These are phyloP conservation scores for Moniliophthora roreri DNA, from an alignment of 1,284 basidiomycete species.

Conservation along the genomic window DNA sequence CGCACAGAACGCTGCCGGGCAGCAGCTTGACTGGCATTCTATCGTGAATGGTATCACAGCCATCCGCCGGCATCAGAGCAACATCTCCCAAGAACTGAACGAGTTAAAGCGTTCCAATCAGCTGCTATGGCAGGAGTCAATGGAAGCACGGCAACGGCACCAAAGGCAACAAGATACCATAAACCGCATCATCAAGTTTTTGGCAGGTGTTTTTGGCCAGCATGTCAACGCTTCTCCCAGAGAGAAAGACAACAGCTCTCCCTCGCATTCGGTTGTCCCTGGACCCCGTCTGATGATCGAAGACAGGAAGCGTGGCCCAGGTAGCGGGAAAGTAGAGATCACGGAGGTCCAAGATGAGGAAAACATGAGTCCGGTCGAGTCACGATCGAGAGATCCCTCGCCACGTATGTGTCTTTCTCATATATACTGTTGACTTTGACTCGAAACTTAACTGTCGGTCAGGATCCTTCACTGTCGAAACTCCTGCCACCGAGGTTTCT, in stretches of 20 bases:
- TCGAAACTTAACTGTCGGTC: constrained; percentile 5
- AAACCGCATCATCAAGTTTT: constrained; percentile 91
- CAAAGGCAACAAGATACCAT: constrained; percentile 97
- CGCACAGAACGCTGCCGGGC: constrained; percentile 33
- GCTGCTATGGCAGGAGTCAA: constrained; percentile 89
- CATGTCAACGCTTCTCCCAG: constrained; percentile 42
- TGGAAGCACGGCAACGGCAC: constrained; percentile 77
- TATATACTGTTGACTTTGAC: constrained; percentile 14
- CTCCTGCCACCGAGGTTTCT: constrained; percentile 29
- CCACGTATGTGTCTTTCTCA: constrained; percentile 19
- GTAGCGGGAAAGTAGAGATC: constrained; percentile 32
- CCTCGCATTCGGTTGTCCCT: constrained; percentile 47
- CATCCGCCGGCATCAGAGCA: constrained; percentile 90
- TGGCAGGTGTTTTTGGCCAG: constrained; percentile 89
- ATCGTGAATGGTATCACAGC: constrained; percentile 83
- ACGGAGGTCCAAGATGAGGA: constrained; percentile 42
- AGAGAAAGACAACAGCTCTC: constrained; percentile 34
- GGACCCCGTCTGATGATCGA: constrained; percentile 69
- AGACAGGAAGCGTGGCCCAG: constrained; percentile 40
- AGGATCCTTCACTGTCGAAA: constrained; percentile 34
- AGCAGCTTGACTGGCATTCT: constrained; percentile 71
- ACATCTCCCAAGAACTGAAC: constrained; percentile 86
- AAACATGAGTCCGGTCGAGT: constrained; percentile 17
- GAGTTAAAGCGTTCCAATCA: constrained; percentile 89
- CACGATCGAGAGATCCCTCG: constrained; percentile 25